Base-by-base conservation (phyloP, 148 eudicot genomes). In the Rhododendron vialii region DNA sequence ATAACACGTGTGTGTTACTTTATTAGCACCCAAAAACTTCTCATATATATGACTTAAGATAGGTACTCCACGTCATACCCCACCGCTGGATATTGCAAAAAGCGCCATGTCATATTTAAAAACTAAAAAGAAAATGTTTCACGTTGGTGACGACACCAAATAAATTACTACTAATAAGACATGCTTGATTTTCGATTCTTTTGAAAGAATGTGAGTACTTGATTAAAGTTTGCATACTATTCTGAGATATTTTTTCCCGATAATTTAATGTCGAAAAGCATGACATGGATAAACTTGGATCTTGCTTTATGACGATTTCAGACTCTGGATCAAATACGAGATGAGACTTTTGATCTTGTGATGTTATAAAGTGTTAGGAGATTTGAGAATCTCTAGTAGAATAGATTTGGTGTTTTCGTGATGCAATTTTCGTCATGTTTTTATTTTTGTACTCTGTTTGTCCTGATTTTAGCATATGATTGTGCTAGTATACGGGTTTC, bases 31-130 rank as follows among this genome's bases (percentile, higher is more conserved):
- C 7, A 41, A 0, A 41, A 41, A 41, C 45, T 41, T 41, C 45
- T 41, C 45, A 41, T 41, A 5, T 41, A 41, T 30, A 59, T 84
- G 67, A 81, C 69, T 89, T 85, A 73, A 80, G 90, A 84, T 89
- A 87, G 87, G 86, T 10, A 86, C 84, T 88, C 86, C 92, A 82
- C 78, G 69, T 90, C 90, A 87, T 48, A 8, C 30, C n/a, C 84
- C 85, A 87, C 67, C 67, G 65, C 33, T 13, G 38, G 43, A 80
- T 28, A 2, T 69, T 48, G 41, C 41, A 65, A 63, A 48, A 38
- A 7, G 50, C 5, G 51, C 38, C 84, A 45, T 18, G 59, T 83
- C 78, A 83, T 20, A 43, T 35, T 71, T 69, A 4, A 20, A 71
- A 47, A 26, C 33, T 28, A 28, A 15, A 45, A 45, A 30, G 20